phyloP scores from a whole-genome alignment of 768 basidiomycete species.

The Lentinula lateritia region DNA sequence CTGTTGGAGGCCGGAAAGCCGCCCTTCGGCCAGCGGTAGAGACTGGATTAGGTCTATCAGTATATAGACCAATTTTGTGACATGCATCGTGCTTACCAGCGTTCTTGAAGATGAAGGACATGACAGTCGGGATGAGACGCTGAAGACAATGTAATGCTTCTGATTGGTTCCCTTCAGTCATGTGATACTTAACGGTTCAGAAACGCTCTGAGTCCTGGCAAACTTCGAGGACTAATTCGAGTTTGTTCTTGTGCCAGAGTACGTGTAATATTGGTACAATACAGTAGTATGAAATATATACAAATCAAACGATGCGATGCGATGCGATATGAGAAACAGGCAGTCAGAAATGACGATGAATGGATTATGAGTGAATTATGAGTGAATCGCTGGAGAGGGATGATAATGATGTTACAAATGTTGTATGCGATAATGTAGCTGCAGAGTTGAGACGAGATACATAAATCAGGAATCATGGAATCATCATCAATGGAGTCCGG shows the following conservation, averaged over 20 bases:
- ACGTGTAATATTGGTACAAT: background rate
- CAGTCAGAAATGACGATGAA: background rate
- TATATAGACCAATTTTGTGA: background rate
- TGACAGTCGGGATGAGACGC: slow-evolving; percentile 23
- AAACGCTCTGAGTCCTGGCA: too few relatives aligned
- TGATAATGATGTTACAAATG: background rate
- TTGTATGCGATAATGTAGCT: background rate
- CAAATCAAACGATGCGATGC: slow-evolving; percentile 2
- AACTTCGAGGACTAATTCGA: too few relatives aligned
- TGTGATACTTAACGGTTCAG: background rate
- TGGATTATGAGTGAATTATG: background rate
- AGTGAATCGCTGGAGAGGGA: background rate
- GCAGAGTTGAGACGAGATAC: background rate
- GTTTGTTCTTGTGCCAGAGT: background rate
- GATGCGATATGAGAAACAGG: background rate
- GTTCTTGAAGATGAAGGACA: slow-evolving; percentile 42
- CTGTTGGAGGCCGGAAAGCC: slow-evolving; percentile 38
- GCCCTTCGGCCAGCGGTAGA: slow-evolving; percentile 36
- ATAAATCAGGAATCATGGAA: background rate
- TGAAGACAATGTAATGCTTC: slow-evolving; percentile 14
- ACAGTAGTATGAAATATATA: background rate
- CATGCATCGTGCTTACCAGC: slow-evolving; percentile 20
- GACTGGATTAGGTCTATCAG: slow-evolving; percentile 18
- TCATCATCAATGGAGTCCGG: background rate
- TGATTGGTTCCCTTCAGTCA: slow-evolving; percentile 22